Evolutionary conservation across 768 basidiomycete species (phyloP), one percentile per base, ranked within the genome.

Genomic region (Termitomyces sp.): DNA sequence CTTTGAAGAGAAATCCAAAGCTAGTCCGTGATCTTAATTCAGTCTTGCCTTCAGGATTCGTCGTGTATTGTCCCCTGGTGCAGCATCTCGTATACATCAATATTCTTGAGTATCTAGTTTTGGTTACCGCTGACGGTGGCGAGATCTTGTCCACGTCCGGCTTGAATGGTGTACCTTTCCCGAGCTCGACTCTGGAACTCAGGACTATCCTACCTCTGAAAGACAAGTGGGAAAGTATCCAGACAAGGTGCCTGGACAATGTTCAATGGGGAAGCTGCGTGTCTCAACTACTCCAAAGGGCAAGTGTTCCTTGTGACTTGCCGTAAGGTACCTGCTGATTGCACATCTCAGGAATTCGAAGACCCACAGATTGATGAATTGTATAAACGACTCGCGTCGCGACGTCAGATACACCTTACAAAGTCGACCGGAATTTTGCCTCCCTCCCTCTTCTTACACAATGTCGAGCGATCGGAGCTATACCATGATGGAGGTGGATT

Each of bases 401-500:
- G 64, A 43, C 62, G 62, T 51, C 59, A 63, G 14, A 54, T 60
- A 36, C 59, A 63, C 35, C 55, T 70, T 7, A 60, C 60, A 11
- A 62, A 48, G 30, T n/a, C 18, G 14, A 36, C 46, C 18, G 56
- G 54, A 35, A 62, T 61, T 11, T 47, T 71, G 26, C 67, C 67
- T 11, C 68, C 66, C 10, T 68, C 70, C 0, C 32, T 67, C 1
- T 63, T 66, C 47, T 14, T 70, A 16, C 53, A 60, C 30, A 58
- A 64, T 30, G 8, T 68, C 7, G 55, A 14, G 11, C 48, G 38
- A 14, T 16, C 30, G 58, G 53, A 7, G 59, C 35, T 8, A 46
- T 38, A 58, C 22, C 65, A 67, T 2, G 48, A 57, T 10, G 59
- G 59, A 32, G 72, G 72, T 36, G 68, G 67, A 3, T 76, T 69